phyloP scores from a whole-genome alignment of 192 early-diverging fungal genomes.

The Coemansia sp. region DNA sequence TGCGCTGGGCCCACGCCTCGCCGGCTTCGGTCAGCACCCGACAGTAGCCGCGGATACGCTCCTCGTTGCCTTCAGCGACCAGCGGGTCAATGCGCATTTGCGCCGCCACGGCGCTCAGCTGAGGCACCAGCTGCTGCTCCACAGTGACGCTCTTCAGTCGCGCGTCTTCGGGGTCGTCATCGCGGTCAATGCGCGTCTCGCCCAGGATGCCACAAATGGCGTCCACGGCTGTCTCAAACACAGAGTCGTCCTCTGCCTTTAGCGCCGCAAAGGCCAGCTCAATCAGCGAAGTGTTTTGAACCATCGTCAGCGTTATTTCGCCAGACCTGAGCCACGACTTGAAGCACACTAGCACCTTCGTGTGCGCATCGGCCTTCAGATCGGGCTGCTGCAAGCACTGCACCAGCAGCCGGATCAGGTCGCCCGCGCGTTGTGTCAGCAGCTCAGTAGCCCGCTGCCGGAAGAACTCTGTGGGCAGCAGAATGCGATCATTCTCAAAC shows the following conservation, averaged over 20 bases:
- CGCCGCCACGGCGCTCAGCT: constrained; percentile 49
- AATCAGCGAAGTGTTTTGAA: constrained; percentile 70
- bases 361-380: constrained; percentile 63
- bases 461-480: constrained; percentile 66
- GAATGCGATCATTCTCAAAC: constrained; percentile 68
- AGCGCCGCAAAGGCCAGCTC: constrained; percentile 76
- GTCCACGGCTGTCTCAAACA: constrained; percentile 88
- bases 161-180: constrained; percentile 54
- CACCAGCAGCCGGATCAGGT: constrained; percentile 75
- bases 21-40: constrained; percentile 90
- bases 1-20: constrained; percentile 80
- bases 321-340: constrained; percentile 83
- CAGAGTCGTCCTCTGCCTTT: constrained; percentile 57
- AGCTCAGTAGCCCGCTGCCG: constrained; percentile 62
- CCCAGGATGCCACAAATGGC: constrained; percentile 81
- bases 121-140: constrained; percentile 64
- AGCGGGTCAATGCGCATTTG: constrained; percentile 50
- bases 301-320: constrained; percentile 68
- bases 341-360: constrained; percentile 73
- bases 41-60: constrained; percentile 80
- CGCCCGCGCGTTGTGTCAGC: constrained; percentile 65
- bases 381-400: constrained; percentile 68
- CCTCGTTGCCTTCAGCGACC: constrained; percentile 74
- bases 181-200: constrained; percentile 61
- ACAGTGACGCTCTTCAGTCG: constrained; percentile 63